Conservation (phyloP, 108 stramenopile species). For the Fistulifera solaris region DNA sequence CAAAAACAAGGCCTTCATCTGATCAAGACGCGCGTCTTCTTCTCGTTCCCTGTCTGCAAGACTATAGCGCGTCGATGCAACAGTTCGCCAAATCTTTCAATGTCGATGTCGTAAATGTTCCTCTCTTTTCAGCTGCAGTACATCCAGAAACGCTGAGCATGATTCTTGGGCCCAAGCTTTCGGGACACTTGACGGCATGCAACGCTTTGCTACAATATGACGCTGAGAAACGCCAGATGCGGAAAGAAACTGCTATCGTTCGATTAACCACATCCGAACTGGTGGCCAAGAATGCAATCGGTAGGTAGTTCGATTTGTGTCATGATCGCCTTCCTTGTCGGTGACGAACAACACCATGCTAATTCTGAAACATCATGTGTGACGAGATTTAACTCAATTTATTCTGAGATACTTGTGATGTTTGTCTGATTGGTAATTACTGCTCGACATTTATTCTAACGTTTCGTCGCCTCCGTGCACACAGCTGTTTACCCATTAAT, state of each 20-base stretch:
- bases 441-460: background rate
- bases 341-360: slow-evolving; percentile 14
- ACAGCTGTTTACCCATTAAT: background rate
- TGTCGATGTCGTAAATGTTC: too few relatives aligned
- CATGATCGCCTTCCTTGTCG: background rate
- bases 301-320: background rate
- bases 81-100: too few relatives aligned
- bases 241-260: background rate
- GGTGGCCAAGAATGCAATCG: slow-evolving; percentile 3
- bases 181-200: too few relatives aligned
- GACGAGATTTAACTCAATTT: background rate
- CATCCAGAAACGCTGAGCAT: too few relatives aligned
- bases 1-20: background rate
- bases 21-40: background rate
- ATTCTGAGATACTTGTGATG: background rate
- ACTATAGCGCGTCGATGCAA: too few relatives aligned
- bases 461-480: background rate
- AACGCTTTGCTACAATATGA: too few relatives aligned
- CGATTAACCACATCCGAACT: background rate
- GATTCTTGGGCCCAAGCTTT: too few relatives aligned
- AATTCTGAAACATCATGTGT: slow-evolving; percentile 9
- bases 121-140: too few relatives aligned
- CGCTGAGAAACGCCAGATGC: too few relatives aligned
- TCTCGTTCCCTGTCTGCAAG: too few relatives aligned
- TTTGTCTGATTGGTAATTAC: too few relatives aligned